Evolutionary conservation across 2,329 filamentous ascomycete genomes (phyloP).

Genomic region (Pyrenophora teres): DNA sequence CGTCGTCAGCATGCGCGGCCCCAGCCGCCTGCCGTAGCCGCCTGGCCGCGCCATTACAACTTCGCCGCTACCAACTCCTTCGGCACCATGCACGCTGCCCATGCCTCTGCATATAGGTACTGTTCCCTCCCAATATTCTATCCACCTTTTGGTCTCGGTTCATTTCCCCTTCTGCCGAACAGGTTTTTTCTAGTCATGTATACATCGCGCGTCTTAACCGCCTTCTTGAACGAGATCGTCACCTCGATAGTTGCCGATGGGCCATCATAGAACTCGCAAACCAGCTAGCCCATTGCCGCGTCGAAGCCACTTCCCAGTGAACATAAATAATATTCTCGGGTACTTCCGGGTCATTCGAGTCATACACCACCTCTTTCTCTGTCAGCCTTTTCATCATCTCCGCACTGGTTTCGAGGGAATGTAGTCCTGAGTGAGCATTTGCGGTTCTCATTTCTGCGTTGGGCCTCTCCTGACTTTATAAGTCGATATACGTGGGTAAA

Average conservation of each 20-base stretch:
- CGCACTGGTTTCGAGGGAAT: too few relatives aligned
- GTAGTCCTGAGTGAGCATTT: too few relatives aligned
- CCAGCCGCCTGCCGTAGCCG: too few relatives aligned
- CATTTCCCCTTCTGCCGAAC: slow-evolving; percentile 29
- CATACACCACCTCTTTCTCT: slow-evolving; percentile 5
- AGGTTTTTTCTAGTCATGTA: slow-evolving; percentile 25
- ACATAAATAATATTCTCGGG: slow-evolving; percentile 28
- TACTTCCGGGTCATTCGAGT: neutral
- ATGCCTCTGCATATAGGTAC: slow-evolving; percentile 27
- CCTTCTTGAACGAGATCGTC: slow-evolving; percentile 30
- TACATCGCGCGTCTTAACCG: slow-evolving; percentile 28
- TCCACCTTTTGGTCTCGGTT: slow-evolving; percentile 26
- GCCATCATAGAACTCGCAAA: slow-evolving; percentile 20
- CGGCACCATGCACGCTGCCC: slow-evolving; percentile 20
- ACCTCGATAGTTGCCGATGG: slow-evolving; percentile 28
- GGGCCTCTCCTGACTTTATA: too few relatives aligned
- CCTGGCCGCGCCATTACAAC: neutral
- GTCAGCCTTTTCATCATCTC: slow-evolving; percentile 5
- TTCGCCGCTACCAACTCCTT: neutral
- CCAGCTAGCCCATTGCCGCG: slow-evolving; percentile 32
- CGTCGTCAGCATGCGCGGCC: too few relatives aligned
- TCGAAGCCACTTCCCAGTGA: slow-evolving; percentile 30
- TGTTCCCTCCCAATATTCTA: slow-evolving; percentile 32
- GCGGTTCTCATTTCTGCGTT: too few relatives aligned
- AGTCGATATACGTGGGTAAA: slow-evolving; percentile 29